Conservation (phyloP, 192 early-diverging fungal species). For the Coemansia biformis region DNA sequence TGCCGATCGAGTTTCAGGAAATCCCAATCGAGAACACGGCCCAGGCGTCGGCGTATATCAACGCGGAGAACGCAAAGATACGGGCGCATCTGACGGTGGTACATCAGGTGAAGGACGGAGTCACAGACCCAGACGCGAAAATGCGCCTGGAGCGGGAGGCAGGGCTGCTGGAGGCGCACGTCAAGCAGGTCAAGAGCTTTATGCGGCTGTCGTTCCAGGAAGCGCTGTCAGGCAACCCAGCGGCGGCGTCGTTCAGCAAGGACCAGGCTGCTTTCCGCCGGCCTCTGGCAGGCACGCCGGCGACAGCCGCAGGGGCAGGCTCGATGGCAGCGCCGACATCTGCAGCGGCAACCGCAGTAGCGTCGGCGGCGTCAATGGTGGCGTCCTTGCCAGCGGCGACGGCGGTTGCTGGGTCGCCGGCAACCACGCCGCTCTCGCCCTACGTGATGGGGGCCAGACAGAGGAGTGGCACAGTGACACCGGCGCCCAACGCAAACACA, state of each 20-base stretch:
- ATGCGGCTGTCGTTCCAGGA: slow-evolving; percentile 41
- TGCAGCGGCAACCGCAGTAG: too few species aligned
- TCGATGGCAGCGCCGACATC: not conserved
- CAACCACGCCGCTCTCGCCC: slow-evolving; percentile 24
- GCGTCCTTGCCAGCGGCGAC: not conserved
- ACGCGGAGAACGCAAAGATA: slow-evolving; percentile 32
- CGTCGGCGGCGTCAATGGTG: too few species aligned
- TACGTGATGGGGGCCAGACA: slow-evolving; percentile 20
- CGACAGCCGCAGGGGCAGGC: not conserved
- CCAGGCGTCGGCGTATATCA: slow-evolving; percentile 37
- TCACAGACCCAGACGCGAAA: slow-evolving; percentile 29
- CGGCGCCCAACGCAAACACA: slow-evolving; percentile 15
- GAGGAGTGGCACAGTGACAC: not conserved
- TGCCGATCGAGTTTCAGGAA: slow-evolving; percentile 26
- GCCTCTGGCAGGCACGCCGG: not conserved
- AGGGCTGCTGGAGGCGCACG: slow-evolving; percentile 23
- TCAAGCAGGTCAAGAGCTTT: slow-evolving; percentile 33
- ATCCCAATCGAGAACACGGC: slow-evolving; percentile 28
- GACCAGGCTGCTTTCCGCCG: not conserved
- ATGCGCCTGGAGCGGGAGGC: slow-evolving; percentile 22
- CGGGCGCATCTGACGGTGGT: slow-evolving; percentile 33
- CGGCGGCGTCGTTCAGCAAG: slow-evolving; percentile 21
- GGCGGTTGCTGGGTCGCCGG: slow-evolving; percentile 8
- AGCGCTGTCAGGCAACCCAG: slow-evolving; percentile 35
- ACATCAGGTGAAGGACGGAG: slow-evolving; percentile 21